Conservation (phyloP, 2,329 filamentous ascomycete species). For the Paramyrothecium sp. region DNA sequence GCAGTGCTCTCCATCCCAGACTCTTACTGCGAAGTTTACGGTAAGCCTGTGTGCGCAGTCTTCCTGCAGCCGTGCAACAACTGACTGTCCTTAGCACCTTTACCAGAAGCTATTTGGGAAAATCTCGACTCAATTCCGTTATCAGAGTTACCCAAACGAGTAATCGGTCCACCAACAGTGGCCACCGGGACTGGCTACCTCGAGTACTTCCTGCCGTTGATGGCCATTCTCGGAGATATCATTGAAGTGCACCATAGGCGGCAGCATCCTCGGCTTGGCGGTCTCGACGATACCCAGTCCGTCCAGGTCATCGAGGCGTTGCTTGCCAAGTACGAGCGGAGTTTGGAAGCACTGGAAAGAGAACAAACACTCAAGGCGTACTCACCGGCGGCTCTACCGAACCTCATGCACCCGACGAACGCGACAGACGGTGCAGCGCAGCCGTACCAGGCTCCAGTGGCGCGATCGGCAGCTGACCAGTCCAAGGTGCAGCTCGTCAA, state of each 20-base stretch:
- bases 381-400: slow-evolving; percentile 1
- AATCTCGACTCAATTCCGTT: slow-evolving; percentile 29
- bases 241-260: slow-evolving; percentile 44
- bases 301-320: slow-evolving; percentile 32
- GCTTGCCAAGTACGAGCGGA: slow-evolving; percentile 36
- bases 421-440: not conserved
- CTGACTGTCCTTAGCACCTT: slow-evolving; percentile 22
- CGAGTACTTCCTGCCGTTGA: slow-evolving; percentile 48
- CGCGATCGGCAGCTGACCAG: slow-evolving; percentile 15
- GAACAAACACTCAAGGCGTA: slow-evolving; percentile 12
- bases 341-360: slow-evolving; percentile 28
- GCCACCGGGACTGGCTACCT: slow-evolving; percentile 44
- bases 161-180: slow-evolving; percentile 34
- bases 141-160: slow-evolving; percentile 27
- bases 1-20: slow-evolving; percentile 41
- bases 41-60: slow-evolving; percentile 15
- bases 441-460: slow-evolving; percentile 2
- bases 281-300: slow-evolving; percentile 29
- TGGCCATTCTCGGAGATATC: slow-evolving; percentile 47
- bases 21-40: slow-evolving; percentile 40
- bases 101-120: slow-evolving; percentile 40
- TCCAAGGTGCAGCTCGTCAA: slow-evolving; percentile 37
- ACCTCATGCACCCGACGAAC: not conserved
- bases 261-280: slow-evolving; percentile 40
- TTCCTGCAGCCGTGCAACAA: not conserved